A percentile compares a stretch with the other conserved stretches of the same genome.
phyloP scores from a whole-genome alignment of 140 eudicot genomes.

The Oenanthe javanica region DNA sequence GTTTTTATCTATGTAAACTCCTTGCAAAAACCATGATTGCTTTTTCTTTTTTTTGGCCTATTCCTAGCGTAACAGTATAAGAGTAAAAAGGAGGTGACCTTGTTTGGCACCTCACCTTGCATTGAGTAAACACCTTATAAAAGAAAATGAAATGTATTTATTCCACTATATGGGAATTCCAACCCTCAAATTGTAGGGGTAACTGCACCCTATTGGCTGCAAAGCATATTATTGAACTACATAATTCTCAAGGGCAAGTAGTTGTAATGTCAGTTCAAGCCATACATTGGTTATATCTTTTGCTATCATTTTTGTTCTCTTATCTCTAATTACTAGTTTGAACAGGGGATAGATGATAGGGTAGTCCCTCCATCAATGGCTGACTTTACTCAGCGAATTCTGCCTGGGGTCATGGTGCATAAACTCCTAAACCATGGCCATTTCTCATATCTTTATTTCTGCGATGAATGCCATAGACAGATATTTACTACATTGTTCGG shows the following conservation, averaged over 20 bases:
- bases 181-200: background rate
- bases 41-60: no score
- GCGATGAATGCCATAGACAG: conserved; percentile 84
- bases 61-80: background rate
- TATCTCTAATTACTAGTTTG: background rate
- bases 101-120: background rate
- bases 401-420: conserved; percentile 84
- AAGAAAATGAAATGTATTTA: background rate
- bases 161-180: background rate
- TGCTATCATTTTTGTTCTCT: background rate
- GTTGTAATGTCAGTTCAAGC: background rate
- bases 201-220: background rate
- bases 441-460: conserved; percentile 66
- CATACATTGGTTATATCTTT: background rate
- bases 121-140: background rate
- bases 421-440: conserved; percentile 87
- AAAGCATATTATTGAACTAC: background rate
- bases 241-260: background rate
- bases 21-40: no score
- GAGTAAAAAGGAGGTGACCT: background rate
- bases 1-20: background rate
- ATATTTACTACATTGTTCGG: conserved; percentile 62
- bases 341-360: conserved; percentile 76
- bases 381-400: conserved; percentile 53
- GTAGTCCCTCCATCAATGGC: conserved; percentile 80